A percentile compares a stretch with the other conserved stretches of the same genome.
Evolutionary conservation across 108 stramenopile genomes (phyloP).

Genomic region (Schizochytrium sp.): DNA sequence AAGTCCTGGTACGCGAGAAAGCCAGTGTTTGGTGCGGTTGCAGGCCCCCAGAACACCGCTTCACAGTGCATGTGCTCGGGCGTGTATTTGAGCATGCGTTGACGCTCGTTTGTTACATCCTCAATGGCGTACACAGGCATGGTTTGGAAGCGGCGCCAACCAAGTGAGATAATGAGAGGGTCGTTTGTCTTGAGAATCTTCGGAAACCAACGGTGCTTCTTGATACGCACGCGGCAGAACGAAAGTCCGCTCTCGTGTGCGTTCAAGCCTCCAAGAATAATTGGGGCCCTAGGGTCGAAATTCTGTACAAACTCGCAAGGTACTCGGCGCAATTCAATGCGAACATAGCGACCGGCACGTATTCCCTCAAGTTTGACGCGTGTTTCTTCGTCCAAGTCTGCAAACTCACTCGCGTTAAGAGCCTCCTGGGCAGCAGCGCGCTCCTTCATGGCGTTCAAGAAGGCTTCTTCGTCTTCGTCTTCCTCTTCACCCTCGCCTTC

Average conservation of each 20-base stretch:
- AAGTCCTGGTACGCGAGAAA: slow-evolving; percentile 91
- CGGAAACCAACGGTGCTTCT: slow-evolving; percentile 97
- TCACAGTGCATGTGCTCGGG: slow-evolving; percentile 99
- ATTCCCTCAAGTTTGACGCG: slow-evolving; percentile 88
- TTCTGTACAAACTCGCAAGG: slow-evolving; percentile 84
- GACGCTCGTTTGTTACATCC: slow-evolving; percentile 82
- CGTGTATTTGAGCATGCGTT: slow-evolving; percentile 93
- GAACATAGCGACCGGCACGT: slow-evolving; percentile 92
- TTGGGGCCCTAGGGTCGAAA: slow-evolving; percentile 86
- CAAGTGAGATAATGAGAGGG: slow-evolving; percentile 92
- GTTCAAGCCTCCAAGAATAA: slow-evolving; percentile 93
- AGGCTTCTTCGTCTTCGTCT: slow-evolving; percentile 67
- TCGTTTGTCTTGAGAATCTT: slow-evolving; percentile 90
- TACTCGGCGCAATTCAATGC: slow-evolving; percentile 86
- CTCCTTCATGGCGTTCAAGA: slow-evolving; percentile 80
- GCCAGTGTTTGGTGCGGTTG: slow-evolving; percentile 94
- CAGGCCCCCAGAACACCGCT: slow-evolving; percentile 93
- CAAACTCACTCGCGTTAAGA: slow-evolving; percentile 90
- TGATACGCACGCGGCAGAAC: slow-evolving; percentile 88
- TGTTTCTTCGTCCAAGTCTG: slow-evolving; percentile 83
- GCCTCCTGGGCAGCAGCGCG: slow-evolving; percentile 81
- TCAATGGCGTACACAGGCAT: slow-evolving; percentile 87
- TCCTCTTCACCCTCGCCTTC: slow-evolving; percentile 87
- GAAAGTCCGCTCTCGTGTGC: slow-evolving; percentile 89
- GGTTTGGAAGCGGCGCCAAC: slow-evolving; percentile 97